phyloP scores from a whole-genome alignment of 345 rosid species.

The Carallia pectinifolia region DNA sequence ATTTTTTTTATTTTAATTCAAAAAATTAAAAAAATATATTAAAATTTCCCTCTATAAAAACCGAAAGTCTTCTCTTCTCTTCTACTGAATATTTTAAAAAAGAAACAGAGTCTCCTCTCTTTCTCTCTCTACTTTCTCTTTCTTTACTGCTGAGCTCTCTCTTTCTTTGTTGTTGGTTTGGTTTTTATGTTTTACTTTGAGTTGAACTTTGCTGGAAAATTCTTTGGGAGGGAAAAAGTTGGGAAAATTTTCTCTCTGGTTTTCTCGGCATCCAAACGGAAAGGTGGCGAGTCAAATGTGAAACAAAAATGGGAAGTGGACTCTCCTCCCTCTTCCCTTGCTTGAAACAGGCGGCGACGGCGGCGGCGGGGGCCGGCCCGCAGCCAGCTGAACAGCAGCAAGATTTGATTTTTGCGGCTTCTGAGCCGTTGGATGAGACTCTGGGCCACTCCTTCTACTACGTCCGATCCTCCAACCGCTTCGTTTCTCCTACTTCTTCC shows the following conservation, averaged over 20 bases:
- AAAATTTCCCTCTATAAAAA: too few species aligned
- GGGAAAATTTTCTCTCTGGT: not conserved
- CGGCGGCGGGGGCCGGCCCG: not conserved
- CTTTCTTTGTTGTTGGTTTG: not conserved
- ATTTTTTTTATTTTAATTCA: too few species aligned
- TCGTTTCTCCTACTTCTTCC: slow-evolving; percentile 75
- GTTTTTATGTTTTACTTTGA: not conserved
- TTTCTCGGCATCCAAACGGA: slow-evolving; percentile 32
- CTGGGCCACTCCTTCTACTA: slow-evolving; percentile 95
- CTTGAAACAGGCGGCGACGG: slow-evolving; percentile 47
- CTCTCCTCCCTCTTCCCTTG: slow-evolving; percentile 71
- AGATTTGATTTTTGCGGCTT: slow-evolving; percentile 45
- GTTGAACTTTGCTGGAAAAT: not conserved
- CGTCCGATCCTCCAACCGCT: slow-evolving; percentile 88
- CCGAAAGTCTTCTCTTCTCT: too few species aligned
- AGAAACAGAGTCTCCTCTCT: not conserved
- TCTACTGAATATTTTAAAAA: too few species aligned
- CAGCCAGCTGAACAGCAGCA: slow-evolving; percentile 37
- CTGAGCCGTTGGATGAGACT: slow-evolving; percentile 85
- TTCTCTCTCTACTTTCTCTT: not conserved
- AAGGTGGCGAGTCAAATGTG: slow-evolving; percentile 71
- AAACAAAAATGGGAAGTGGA: slow-evolving; percentile 73
- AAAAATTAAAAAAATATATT: too few species aligned
- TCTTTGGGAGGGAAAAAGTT: not conserved
- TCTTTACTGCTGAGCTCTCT: slow-evolving; percentile 3